These are phyloP conservation scores for Rhexocercosporidium sp. DNA, from an alignment of 2,329 filamentous ascomycete genomes.

Conservation along the genomic window DNA sequence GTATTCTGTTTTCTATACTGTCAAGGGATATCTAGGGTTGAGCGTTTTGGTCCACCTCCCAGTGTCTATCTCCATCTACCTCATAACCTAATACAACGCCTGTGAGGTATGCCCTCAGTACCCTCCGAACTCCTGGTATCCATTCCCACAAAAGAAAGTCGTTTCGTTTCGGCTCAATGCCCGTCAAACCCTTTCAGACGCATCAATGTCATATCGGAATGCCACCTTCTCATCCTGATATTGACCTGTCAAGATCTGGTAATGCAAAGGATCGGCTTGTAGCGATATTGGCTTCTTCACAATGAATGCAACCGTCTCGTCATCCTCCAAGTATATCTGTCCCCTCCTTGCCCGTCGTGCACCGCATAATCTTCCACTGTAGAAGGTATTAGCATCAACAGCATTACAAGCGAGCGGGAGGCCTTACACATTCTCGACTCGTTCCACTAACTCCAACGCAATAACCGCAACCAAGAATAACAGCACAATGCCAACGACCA, in stretches of 20 bases:
- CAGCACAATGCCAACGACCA: slow-evolving; percentile 39
- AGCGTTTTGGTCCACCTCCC: too few relatives aligned
- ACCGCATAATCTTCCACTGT: slow-evolving; percentile 8
- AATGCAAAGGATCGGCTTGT: slow-evolving; percentile 4
- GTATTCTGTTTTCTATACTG: too few relatives aligned
- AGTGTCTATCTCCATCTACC: too few relatives aligned
- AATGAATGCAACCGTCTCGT: slow-evolving; percentile 29
- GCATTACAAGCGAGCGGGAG: background rate
- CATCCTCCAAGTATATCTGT: slow-evolving; percentile 35
- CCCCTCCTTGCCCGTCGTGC: slow-evolving; percentile 13
- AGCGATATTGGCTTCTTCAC: slow-evolving; percentile 26
- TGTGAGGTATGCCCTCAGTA: too few relatives aligned
- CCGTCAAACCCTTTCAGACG: slow-evolving; percentile 21
- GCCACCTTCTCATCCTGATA: slow-evolving; percentile 21
- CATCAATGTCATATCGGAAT: slow-evolving; percentile 30
- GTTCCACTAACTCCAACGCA: slow-evolving; percentile 33
- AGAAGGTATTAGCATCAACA: slow-evolving; percentile 2
- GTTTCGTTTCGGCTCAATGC: background rate
- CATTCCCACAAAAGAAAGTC: background rate
- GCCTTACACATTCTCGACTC: slow-evolving; percentile 31
- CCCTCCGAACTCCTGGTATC: background rate
- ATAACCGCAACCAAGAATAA: slow-evolving; percentile 37
- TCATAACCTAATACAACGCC: too few relatives aligned
- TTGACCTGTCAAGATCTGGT: slow-evolving; percentile 1
- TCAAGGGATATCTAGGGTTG: too few relatives aligned